A percentile compares a stretch with the other conserved stretches of the same genome.
These are phyloP conservation scores for Saturnispora hagleri DNA, from an alignment of 805 yeast species.

Conservation along the genomic window DNA sequence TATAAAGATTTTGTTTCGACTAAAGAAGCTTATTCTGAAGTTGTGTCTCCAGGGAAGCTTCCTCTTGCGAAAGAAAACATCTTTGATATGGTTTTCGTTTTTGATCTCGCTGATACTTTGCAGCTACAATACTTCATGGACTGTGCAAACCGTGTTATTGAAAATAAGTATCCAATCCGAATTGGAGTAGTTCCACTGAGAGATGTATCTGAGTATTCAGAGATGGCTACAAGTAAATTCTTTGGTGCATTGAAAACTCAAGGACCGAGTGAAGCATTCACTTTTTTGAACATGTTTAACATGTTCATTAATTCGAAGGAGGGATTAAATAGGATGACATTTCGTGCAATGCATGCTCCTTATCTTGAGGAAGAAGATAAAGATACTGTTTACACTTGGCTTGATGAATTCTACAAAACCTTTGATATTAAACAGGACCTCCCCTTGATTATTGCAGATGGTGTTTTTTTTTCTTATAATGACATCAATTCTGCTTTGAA, in stretches of 20 bases:
- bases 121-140: constrained; percentile 45
- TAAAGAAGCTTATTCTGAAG: constrained; percentile 36
- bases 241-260: constrained; percentile 13
- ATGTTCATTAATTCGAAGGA: constrained; percentile 10
- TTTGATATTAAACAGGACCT: constrained; percentile 15
- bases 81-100: constrained; percentile 61
- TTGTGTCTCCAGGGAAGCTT: constrained; percentile 45
- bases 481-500: constrained; percentile 44
- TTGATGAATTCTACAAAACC: constrained; percentile 6
- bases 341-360: constrained; percentile 11
- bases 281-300: constrained; percentile 18
- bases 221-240: constrained; percentile 20
- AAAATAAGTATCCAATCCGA: constrained; percentile 63
- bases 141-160: constrained; percentile 39
- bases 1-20: constrained; percentile 42
- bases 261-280: constrained; percentile 18
- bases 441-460: constrained; percentile 62
- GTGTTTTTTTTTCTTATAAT: constrained; percentile 47
- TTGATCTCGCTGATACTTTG: constrained; percentile 46
- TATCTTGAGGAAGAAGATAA: constrained; percentile 5
- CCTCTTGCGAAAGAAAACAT: constrained; percentile 68
- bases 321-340: constrained; percentile 9
- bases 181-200: constrained; percentile 71
- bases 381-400: not conserved
- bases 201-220: constrained; percentile 18